These are phyloP conservation scores for Xylariaceae sp. DNA, from an alignment of 2,329 filamentous ascomycete species.

Conservation along the genomic window DNA sequence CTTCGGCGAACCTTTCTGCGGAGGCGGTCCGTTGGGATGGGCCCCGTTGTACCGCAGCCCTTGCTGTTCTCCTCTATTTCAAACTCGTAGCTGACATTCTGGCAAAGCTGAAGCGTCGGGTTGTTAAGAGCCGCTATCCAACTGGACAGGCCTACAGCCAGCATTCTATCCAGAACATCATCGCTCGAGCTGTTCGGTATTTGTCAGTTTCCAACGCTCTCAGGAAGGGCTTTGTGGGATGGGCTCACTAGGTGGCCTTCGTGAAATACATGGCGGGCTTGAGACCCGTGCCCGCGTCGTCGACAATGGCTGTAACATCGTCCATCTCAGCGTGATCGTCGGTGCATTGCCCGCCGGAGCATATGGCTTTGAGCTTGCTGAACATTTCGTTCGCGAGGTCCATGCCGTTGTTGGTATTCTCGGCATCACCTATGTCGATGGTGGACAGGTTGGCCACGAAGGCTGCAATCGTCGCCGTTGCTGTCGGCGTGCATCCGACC, in stretches of 20 bases:
- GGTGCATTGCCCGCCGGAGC: not conserved
- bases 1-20: too few species aligned
- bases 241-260: slow-evolving; percentile 1
- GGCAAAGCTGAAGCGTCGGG: too few species aligned
- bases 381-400: slow-evolving; percentile 3
- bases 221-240: too few species aligned
- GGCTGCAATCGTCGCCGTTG: slow-evolving; percentile 1
- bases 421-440: slow-evolving; percentile 4
- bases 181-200: too few species aligned
- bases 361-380: not conserved
- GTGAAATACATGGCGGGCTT: slow-evolving; percentile 2
- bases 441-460: slow-evolving; percentile 4
- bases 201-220: too few species aligned
- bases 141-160: too few species aligned
- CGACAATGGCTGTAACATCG: slow-evolving; percentile 1
- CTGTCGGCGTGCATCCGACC: slow-evolving; percentile 3
- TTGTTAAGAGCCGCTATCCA: too few species aligned
- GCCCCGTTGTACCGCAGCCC: too few species aligned
- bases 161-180: too few species aligned
- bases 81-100: too few species aligned
- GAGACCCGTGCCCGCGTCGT: not conserved
- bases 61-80: too few species aligned
- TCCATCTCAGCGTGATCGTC: slow-evolving; percentile 4
- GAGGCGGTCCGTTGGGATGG: too few species aligned
- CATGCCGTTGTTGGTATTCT: slow-evolving; percentile 2